Evolutionary conservation across 2,329 filamentous ascomycete species (phyloP), one percentile per base, ranked within the genome.

Genomic region (Grosmannia serpens): DNA sequence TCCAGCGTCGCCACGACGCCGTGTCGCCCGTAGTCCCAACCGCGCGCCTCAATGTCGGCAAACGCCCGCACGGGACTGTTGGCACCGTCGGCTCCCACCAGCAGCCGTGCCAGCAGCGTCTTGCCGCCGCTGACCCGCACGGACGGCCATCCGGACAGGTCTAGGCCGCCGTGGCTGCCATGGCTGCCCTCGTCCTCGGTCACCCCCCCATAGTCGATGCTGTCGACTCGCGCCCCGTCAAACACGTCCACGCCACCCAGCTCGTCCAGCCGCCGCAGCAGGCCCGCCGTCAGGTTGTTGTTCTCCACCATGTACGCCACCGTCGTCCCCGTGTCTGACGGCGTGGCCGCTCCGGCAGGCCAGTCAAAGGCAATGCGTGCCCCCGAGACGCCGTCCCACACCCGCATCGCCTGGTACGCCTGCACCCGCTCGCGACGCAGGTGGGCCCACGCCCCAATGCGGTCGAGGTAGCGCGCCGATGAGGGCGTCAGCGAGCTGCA

Each of bases 231-330:
- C 3, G 88, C 85, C 54, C 83, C 84, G 64, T 91, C 89, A 59
- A 91, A 86, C 11, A 94, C 74, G 5, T 85, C 81, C 20, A 91
- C 79, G 4, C 79, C 78, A 2, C 84, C 83, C 1, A 95, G 75
- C 64, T 88, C 81, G 11, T 86, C 77, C 41, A 96, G 78, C 17
- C 87, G 82, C 58, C 79, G 79, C 55, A 96, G 73, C 9, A 99
- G 77, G 0, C 84, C 90, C 0, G 86, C 86, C 2, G 89, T 91
- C 38, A 96, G 78, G 70, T 99, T 97, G 35, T 87, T 72, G 70
- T 97, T 99, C 77, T 99, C 95, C 49, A 86, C 89, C 92, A 99
- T 99, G 70, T 94, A 96, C 11, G 94, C 94, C 64, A 99, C 90
- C 1, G 84, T 88, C 61, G 77, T 81, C 68, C 75, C 60, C 22